A percentile compares a stretch with the other conserved stretches of the same genome.
These are phyloP conservation scores for Incumbomyces delicatus DNA, from an alignment of 2,329 filamentous ascomycete genomes.

Conservation along the genomic window DNA sequence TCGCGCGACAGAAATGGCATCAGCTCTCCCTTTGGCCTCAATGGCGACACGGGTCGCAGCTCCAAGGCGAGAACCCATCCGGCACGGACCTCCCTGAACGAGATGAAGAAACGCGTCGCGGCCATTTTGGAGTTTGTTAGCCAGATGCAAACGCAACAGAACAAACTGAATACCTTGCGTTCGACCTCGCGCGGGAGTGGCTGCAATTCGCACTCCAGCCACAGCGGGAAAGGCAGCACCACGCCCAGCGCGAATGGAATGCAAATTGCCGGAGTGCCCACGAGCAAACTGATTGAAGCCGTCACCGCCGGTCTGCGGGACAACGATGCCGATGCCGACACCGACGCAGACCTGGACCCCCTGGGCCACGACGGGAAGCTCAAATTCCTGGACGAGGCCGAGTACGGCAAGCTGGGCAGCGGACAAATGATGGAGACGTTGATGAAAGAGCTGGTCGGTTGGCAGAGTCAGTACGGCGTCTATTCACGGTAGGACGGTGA, in stretches of 20 bases:
- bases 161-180: slow-evolving; percentile 36
- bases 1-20: slow-evolving; percentile 17
- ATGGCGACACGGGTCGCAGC: slow-evolving; percentile 47
- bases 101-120: slow-evolving; percentile 75
- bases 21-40: slow-evolving; percentile 40
- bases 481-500: slow-evolving; percentile 22
- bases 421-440: slow-evolving; percentile 86
- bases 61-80: slow-evolving; percentile 51
- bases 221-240: slow-evolving; percentile 24
- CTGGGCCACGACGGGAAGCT: slow-evolving; percentile 9
- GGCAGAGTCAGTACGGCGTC: slow-evolving; percentile 64
- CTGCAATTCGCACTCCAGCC: slow-evolving; percentile 26
- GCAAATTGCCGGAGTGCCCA: slow-evolving; percentile 10
- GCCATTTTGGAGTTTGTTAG: slow-evolving; percentile 85
- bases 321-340: slow-evolving; percentile 19
- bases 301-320: slow-evolving; percentile 29
- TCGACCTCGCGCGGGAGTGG: slow-evolving; percentile 26
- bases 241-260: slow-evolving; percentile 15
- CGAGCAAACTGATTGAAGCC: slow-evolving; percentile 26
- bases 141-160: slow-evolving; percentile 74
- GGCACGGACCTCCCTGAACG: slow-evolving; percentile 64
- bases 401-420: slow-evolving; percentile 67
- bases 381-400: slow-evolving; percentile 30
- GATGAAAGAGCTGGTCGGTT: slow-evolving; percentile 69
- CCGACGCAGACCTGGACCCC: too few relatives aligned